These are phyloP conservation scores for Clohesyomyces aquaticus DNA, from an alignment of 495 filamentous ascomycete species.

Conservation along the genomic window DNA sequence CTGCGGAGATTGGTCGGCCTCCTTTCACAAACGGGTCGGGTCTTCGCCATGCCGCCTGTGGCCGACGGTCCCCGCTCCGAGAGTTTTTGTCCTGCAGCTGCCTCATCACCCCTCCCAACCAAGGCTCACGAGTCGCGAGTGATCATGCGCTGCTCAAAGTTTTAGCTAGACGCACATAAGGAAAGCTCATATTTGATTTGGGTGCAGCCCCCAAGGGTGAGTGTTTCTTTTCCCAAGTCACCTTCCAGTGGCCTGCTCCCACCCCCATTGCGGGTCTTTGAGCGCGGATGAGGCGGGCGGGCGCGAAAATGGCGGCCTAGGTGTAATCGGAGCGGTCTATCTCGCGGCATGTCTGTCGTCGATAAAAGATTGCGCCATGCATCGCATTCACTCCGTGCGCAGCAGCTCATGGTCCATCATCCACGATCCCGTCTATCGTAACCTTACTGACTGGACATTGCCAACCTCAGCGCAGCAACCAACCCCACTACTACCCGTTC, in stretches of 20 bases:
- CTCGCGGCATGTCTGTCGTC: neutral
- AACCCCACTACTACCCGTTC: neutral
- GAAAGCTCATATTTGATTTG: conserved; percentile 2
- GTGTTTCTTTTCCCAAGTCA: neutral
- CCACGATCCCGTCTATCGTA: neutral
- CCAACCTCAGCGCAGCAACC: conserved; percentile 2
- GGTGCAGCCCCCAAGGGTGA: conserved; percentile 1
- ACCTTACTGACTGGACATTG: neutral
- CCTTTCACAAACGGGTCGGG: too few species aligned
- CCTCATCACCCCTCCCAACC: neutral
- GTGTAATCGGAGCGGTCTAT: conserved; percentile 14
- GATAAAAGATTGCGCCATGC: neutral
- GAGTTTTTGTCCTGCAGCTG: neutral
- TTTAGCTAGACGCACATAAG: conserved; percentile 7
- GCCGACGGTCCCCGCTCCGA: neutral
- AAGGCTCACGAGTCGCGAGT: neutral
- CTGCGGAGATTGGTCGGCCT: neutral
- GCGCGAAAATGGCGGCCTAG: neutral
- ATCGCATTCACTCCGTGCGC: neutral
- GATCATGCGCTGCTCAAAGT: conserved; percentile 13
- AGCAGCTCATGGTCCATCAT: neutral
- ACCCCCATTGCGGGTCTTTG: neutral
- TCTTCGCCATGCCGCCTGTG: too few species aligned
- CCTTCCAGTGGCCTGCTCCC: neutral
- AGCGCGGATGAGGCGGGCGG: neutral